Conservation (phyloP, 2,329 filamentous ascomycete genomes). For the Colletotrichum sp. region DNA sequence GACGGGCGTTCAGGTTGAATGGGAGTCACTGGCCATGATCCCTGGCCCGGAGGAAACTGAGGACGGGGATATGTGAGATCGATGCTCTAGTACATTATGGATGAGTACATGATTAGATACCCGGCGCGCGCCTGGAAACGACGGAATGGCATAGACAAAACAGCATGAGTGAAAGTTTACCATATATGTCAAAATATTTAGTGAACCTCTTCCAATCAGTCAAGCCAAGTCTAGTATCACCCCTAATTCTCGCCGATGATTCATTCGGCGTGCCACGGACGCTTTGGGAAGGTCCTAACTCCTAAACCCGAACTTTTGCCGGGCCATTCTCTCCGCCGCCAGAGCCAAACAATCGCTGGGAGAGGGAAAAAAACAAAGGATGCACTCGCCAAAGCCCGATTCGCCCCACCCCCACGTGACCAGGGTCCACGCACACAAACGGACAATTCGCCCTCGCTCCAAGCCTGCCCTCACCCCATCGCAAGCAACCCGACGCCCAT, state of each 20-base stretch:
- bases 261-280: not conserved
- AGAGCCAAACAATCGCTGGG: not conserved
- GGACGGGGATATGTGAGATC: not conserved
- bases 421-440: slow-evolving; percentile 14
- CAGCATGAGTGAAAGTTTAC: not conserved
- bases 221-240: not conserved
- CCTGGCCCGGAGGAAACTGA: not conserved
- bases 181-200: not conserved
- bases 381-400: not conserved
- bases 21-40: not conserved
- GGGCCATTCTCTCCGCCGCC: not conserved
- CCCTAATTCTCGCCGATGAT: not conserved
- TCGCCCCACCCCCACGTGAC: slow-evolving; percentile 16
- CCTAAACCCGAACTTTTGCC: not conserved
- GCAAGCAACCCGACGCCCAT: slow-evolving; percentile 3
- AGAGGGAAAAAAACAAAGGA: not conserved
- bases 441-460: slow-evolving; percentile 10
- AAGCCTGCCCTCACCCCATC: slow-evolving; percentile 7
- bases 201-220: not conserved
- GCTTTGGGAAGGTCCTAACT: not conserved
- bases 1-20: not conserved
- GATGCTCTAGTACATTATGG: not conserved
- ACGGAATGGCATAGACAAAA: not conserved
- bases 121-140: not conserved
- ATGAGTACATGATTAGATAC: slow-evolving; percentile 15